phyloP scores from a whole-genome alignment of 2,329 filamentous ascomycete species.

The Westerdykella aurantiaca region DNA sequence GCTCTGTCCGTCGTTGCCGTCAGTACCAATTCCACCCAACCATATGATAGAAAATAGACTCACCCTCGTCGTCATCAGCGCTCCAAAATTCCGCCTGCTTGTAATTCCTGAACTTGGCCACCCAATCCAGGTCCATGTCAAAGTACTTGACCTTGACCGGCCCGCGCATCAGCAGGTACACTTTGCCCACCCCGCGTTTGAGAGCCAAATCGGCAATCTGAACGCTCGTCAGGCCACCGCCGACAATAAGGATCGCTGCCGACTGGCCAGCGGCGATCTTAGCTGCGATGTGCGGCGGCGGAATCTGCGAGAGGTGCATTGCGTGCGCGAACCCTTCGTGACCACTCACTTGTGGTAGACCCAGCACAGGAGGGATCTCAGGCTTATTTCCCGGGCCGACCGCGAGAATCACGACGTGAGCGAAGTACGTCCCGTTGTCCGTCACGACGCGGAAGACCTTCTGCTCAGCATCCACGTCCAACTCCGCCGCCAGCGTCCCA shows the following conservation, averaged over 20 bases:
- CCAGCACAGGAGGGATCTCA: conserved; percentile 43
- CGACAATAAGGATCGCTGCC: conserved; percentile 65
- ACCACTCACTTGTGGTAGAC: conserved; percentile 27
- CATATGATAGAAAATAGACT: not conserved
- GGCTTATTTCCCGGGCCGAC: conserved; percentile 60
- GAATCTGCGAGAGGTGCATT: conserved; percentile 57
- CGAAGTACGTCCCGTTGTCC: conserved; percentile 49
- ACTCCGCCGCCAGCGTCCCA: conserved; percentile 13
- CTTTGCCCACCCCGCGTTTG: conserved; percentile 58
- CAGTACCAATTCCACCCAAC: not conserved
- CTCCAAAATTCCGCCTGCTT: conserved; percentile 73
- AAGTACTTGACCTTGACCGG: conserved; percentile 64
- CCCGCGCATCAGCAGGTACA: conserved; percentile 65
- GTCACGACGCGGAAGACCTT: conserved; percentile 63
- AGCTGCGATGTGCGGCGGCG: conserved; percentile 47
- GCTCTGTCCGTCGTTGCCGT: conserved; percentile 40
- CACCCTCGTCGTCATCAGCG: conserved; percentile 61
- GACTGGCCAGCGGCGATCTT: conserved; percentile 44
- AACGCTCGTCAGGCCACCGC: conserved; percentile 70
- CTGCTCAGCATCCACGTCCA: conserved; percentile 29
- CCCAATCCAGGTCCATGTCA: conserved; percentile 71
- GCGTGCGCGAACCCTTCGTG: conserved; percentile 57
- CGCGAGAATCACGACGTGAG: conserved; percentile 62
- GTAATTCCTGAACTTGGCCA: conserved; percentile 74
- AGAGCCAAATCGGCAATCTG: conserved; percentile 66